Evolutionary conservation across 176 grass and related monocot species (phyloP), one percentile per base, ranked within the genome.

Genomic region (Cenchrus purpureus): DNA sequence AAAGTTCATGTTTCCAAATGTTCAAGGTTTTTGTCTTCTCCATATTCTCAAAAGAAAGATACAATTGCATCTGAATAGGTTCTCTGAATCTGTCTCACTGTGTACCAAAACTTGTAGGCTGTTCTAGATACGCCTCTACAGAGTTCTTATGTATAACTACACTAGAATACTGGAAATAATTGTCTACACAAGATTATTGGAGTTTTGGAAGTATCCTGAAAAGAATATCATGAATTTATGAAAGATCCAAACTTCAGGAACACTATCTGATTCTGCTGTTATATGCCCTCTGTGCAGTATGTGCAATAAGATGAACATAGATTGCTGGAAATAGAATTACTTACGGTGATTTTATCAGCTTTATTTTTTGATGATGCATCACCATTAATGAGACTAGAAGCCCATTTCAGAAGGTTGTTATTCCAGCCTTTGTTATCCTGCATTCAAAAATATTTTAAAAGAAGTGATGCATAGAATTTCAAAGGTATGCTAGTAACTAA

Each of bases 401-500:
- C 97, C 97, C 97, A 98, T 83, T 94, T 98, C 71, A 98, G 89
- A 87, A 98, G 83, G 80, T 98, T 98, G 68, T 65, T 84, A 87
- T 98, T 98, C 97, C 97, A 98, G 16, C 89, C 89, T 87, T 98
- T 98, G 76, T 85, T 83, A 74, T 89, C 92, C 90, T 98, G 83
- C 69, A 89, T 54, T 81, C 59, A 85, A 78, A 86, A 84, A 25
- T 16, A 62, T 28, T 29, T 68, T 73, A 71, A 72, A 82, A 88
- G 40, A 68, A 82, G 82, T 12, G 22, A 28, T 51, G 57, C 52
- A 8, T 86, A 84, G 34, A 86, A 81, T 56, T 74, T 76, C 55
- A 68, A 57, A 48, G 49, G 71, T 67, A 78, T 46, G 34, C 10
- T 76, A 75, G 37, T 44, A 76, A 80, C 17, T 60, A 81, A 88